Percentiles rank a stretch among this genome's conserved stretches.
Conservation (phyloP, 164 flowering plant species). For the Macadamia integrifolia region DNA sequence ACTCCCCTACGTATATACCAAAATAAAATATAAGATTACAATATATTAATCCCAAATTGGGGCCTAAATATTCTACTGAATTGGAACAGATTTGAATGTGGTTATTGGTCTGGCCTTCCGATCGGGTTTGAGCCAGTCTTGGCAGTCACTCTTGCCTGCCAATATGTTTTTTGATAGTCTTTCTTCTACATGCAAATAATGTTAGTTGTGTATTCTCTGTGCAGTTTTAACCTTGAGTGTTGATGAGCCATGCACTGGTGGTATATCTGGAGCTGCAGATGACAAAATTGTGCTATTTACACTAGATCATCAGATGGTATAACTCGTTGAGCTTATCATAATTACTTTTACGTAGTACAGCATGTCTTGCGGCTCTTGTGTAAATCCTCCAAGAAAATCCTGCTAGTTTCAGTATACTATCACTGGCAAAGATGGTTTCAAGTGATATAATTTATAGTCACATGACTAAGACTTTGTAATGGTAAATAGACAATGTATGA, state of each 20-base stretch:
- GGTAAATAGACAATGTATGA: too few relatives aligned
- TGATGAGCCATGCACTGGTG: conserved; percentile 63
- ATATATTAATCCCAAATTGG: too few relatives aligned
- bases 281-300: conserved; percentile 54
- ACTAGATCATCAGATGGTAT: conserved; percentile 64
- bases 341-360: background rate
- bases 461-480: too few relatives aligned
- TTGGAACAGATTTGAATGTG: too few relatives aligned
- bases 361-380: background rate
- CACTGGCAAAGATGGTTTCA: too few relatives aligned
- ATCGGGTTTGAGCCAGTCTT: too few relatives aligned
- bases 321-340: background rate
- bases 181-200: background rate
- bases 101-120: too few relatives aligned
- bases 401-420: too few relatives aligned
- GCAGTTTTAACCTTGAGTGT: conserved; percentile 66
- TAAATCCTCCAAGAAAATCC: background rate
- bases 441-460: too few relatives aligned
- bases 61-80: too few relatives aligned
- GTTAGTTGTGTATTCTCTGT: background rate
- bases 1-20: too few relatives aligned
- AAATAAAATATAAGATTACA: too few relatives aligned
- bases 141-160: background rate
- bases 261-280: conserved; percentile 87
- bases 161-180: background rate